phyloP scores from a whole-genome alignment of 1,284 basidiomycete genomes.

The Puccinia coronata region DNA sequence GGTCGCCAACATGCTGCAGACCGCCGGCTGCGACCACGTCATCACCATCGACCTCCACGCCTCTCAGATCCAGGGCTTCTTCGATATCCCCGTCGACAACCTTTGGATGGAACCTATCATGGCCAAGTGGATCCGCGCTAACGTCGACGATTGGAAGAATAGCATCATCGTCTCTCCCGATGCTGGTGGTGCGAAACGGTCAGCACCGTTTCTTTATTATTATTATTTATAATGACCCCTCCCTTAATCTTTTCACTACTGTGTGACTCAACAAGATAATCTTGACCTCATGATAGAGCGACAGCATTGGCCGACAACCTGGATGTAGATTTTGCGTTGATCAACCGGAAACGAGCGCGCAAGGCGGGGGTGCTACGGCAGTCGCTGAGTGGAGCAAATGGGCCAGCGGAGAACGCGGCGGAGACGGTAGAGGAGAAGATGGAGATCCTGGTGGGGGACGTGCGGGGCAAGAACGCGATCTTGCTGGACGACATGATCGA shows the following conservation, averaged over 20 bases:
- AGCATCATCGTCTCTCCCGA: slow-evolving; percentile 94
- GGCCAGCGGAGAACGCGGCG: slow-evolving; percentile 58
- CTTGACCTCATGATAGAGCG: slow-evolving; percentile 73
- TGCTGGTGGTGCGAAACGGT: slow-evolving; percentile 97
- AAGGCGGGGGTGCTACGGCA: slow-evolving; percentile 52
- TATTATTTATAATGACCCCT: too few relatives aligned
- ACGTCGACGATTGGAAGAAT: slow-evolving; percentile 82
- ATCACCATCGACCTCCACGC: slow-evolving; percentile 99
- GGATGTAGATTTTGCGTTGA: slow-evolving; percentile 92
- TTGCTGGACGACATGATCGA: slow-evolving; percentile 99
- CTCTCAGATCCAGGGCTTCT: slow-evolving; percentile 98
- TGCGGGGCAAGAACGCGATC: slow-evolving; percentile 88
- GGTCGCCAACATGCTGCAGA: slow-evolving; percentile 93
- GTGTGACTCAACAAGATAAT: too few relatives aligned
- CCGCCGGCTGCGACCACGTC: slow-evolving; percentile 96
- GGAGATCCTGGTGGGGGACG: slow-evolving; percentile 97
- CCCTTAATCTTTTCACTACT: too few relatives aligned
- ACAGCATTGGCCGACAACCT: slow-evolving; percentile 94
- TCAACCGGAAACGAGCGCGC: slow-evolving; percentile 75
- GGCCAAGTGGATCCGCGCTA: slow-evolving; percentile 70
- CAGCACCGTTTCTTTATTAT: slow-evolving; percentile 56
- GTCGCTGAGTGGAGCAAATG: slow-evolving; percentile 21
- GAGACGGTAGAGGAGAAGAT: slow-evolving; percentile 65
- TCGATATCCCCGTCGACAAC: slow-evolving; percentile 98
- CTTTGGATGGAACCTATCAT: slow-evolving; percentile 65